These are phyloP conservation scores for Kuraishia floccosa DNA, from an alignment of 805 yeast genomes.

Conservation along the genomic window DNA sequence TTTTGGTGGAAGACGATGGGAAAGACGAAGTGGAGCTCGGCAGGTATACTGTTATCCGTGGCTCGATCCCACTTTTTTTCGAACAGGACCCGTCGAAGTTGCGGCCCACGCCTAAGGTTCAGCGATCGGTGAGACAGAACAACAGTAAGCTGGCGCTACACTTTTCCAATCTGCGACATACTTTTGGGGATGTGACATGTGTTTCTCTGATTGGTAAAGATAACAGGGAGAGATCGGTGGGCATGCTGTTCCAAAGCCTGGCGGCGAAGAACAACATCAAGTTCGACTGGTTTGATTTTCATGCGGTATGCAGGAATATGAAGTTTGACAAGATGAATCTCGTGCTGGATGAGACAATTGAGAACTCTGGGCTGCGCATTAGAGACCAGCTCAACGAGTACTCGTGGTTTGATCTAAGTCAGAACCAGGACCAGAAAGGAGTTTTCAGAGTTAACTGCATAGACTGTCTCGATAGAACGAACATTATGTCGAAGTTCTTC, in stretches of 20 bases:
- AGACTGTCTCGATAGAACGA: constrained; percentile 97
- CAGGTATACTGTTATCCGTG: constrained; percentile 79
- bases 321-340: constrained; percentile 84
- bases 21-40: constrained; percentile 28
- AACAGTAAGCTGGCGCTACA: constrained; percentile 70
- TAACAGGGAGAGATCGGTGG: constrained; percentile 78
- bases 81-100: constrained; percentile 79
- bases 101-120: constrained; percentile 70
- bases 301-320: constrained; percentile 93
- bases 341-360: constrained; percentile 51
- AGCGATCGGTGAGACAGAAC: constrained; percentile 63
- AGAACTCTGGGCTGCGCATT: constrained; percentile 45
- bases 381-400: constrained; percentile 57
- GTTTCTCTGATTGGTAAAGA: constrained; percentile 34
- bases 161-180: constrained; percentile 85
- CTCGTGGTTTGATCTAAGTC: constrained; percentile 11
- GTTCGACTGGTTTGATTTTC: constrained; percentile 92
- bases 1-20: background rate
- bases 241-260: constrained; percentile 54
- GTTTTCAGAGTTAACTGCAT: constrained; percentile 92
- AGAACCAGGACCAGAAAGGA: constrained; percentile 36
- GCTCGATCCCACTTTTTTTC: constrained; percentile 94
- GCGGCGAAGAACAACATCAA: constrained; percentile 44
- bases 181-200: constrained; percentile 60
- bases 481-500: constrained; percentile 88